A percentile compares a stretch with the other conserved stretches of the same genome.
phyloP scores from a whole-genome alignment of 768 basidiomycete species.

The Ramaria rubella region DNA sequence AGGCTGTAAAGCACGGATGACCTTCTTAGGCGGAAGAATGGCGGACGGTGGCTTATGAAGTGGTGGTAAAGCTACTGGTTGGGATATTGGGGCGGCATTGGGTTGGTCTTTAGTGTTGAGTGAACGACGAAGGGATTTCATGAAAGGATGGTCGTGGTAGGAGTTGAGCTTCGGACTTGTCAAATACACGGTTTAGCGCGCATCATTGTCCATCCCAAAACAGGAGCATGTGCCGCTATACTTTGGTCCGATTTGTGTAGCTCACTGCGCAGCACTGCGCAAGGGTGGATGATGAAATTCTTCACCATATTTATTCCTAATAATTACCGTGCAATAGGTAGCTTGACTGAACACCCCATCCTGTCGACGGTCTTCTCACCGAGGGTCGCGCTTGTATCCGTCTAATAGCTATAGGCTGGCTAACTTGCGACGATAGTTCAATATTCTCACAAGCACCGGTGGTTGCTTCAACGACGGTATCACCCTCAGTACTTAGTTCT shows the following conservation, averaged over 20 bases:
- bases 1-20: constrained; percentile 74
- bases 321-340: too few relatives aligned
- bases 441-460: too few relatives aligned
- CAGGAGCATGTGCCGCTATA: neutral
- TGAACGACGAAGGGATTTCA: constrained; percentile 83
- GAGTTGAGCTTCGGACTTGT: neutral
- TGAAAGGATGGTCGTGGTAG: constrained; percentile 26
- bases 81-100: constrained; percentile 53
- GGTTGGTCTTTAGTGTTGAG: constrained; percentile 58
- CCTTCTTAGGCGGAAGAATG: constrained; percentile 85
- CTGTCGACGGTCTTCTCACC: too few relatives aligned
- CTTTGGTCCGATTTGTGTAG: neutral
- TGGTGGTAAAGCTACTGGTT: constrained; percentile 57
- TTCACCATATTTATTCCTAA: too few relatives aligned
- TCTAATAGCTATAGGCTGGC: too few relatives aligned
- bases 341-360: too few relatives aligned
- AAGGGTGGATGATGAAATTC: too few relatives aligned
- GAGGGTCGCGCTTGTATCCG: too few relatives aligned
- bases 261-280: too few relatives aligned
- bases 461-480: too few relatives aligned
- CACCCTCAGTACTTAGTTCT: too few relatives aligned
- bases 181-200: neutral
- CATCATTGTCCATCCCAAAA: constrained; percentile 4
- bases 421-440: too few relatives aligned
- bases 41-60: constrained; percentile 65